Conservation (phyloP, 1,139 yeast species). For the Spencermartinsiella ligniputridi region DNA sequence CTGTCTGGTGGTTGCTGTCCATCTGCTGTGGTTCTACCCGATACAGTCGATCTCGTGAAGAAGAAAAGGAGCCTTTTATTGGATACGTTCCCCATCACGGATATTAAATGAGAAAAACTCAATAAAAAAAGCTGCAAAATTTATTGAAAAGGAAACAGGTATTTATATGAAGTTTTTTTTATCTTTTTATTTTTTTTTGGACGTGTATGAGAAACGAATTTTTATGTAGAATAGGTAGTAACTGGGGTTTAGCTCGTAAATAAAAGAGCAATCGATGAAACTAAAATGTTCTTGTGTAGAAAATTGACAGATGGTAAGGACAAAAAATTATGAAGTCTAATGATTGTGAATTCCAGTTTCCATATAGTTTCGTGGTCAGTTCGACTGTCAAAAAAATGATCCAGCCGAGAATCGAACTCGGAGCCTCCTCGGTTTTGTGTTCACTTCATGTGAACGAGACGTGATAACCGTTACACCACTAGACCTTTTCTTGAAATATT, state of each 20-base stretch:
- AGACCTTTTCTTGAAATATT: slow-evolving; percentile 15
- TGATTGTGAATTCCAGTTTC: too few species aligned
- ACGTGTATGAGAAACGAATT: too few species aligned
- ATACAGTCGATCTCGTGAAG: slow-evolving; percentile 17
- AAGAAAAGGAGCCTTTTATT: slow-evolving; percentile 30
- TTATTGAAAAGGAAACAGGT: neutral
- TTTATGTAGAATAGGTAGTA: too few species aligned
- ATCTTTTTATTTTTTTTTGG: too few species aligned
- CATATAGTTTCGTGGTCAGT: too few species aligned
- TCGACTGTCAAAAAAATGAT: slow-evolving; percentile 13
- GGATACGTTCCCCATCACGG: slow-evolving; percentile 25
- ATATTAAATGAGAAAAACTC: too few species aligned
- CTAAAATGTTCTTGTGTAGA: too few species aligned
- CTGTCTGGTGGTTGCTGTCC: slow-evolving; percentile 39
- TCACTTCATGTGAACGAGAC: slow-evolving; percentile 24
- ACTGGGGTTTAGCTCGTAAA: too few species aligned
- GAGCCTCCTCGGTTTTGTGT: slow-evolving; percentile 22
- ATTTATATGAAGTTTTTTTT: too few species aligned
- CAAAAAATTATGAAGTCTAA: too few species aligned
- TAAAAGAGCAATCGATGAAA: too few species aligned
- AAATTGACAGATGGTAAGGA: too few species aligned
- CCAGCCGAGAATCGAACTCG: slow-evolving; percentile 21
- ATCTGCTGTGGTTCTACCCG: slow-evolving; percentile 40
- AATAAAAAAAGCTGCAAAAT: neutral
- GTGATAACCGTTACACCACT: slow-evolving; percentile 28